Evolutionary conservation across 2,329 filamentous ascomycete species (phyloP), one percentile per base, ranked within the genome.

Genomic region (Rugonectria rugulosa): DNA sequence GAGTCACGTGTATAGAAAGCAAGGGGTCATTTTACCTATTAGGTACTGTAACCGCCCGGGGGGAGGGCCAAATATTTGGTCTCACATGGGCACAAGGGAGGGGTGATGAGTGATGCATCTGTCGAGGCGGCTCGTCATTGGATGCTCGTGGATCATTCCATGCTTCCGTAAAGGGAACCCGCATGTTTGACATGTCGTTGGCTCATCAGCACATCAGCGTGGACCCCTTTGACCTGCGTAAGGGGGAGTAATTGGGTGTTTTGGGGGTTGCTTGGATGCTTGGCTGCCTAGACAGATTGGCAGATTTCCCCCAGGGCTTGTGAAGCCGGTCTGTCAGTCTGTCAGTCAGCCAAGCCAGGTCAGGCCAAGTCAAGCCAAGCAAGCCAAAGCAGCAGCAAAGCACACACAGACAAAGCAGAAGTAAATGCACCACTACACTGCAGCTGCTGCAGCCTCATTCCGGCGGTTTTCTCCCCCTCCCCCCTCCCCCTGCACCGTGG

Each of bases 111-210:
- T 34, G n/a, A 32, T 32, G 64, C 53, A 57, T 63, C 55, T 51
- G 56, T 14, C n/a, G 44, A 53, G 59, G 55, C 44, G 57, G 59
- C 50, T 58, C 55, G 53, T 53, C 51, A 67, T 67, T 67, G 62
- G 64, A 38, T 51, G 53, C 27, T 38, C 26, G 7, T 29, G 26
- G 26, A 29, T 7, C 12, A 48, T 48, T 20, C 11, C 32, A n/a
- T 32, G 15, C 12, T 21, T 20, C 44, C 15, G 45, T 38, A 24
- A 54, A n/a, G n/a, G n/a, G 45, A 60, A 59, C 59, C 57, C 62
- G 54, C 64, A 64, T 64, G 61, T 59, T 64, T 54, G 56, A 57
- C 53, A 57, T 58, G 55, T 37, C 32, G 61, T 64, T 66, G 59
- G 57, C 49, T 61, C 37, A 9, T 21, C 32, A 15, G 32, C 32